phyloP scores from a whole-genome alignment of 2,329 filamentous ascomycete genomes.

The Fusarium begoniae region DNA sequence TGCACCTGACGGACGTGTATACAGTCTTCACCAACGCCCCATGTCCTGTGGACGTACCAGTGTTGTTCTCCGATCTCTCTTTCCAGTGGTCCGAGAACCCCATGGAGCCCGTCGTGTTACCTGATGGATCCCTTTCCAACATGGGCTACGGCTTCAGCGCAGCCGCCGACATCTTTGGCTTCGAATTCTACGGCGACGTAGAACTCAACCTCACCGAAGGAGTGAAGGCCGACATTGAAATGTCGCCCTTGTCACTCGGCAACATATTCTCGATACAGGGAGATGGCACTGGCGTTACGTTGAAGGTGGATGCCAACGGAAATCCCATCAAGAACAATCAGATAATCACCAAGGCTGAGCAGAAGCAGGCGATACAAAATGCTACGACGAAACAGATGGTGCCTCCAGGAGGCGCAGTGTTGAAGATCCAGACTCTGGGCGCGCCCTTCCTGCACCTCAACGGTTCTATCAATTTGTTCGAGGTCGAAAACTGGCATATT shows the following conservation, averaged over 20 bases:
- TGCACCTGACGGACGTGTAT: not conserved
- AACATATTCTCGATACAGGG: not conserved
- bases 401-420: not conserved
- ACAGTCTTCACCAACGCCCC: not conserved
- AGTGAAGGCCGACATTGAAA: not conserved
- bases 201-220: not conserved
- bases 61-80: not conserved
- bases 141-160: not conserved
- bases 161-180: not conserved
- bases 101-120: not conserved
- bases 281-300: not conserved
- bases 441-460: not conserved
- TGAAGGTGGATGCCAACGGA: not conserved
- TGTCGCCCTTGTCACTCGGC: not conserved
- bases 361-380: not conserved
- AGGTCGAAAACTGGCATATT: not conserved
- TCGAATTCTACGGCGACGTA: not conserved
- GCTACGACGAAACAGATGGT: not conserved
- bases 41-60: not conserved
- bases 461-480: not conserved
- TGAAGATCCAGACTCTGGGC: not conserved
- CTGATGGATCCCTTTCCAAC: not conserved
- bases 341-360: not conserved
- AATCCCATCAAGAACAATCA: constrained; percentile 8
- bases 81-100: not conserved